These are phyloP conservation scores for Coffea humblotiana DNA, from an alignment of 305 asterid species.

Conservation along the genomic window DNA sequence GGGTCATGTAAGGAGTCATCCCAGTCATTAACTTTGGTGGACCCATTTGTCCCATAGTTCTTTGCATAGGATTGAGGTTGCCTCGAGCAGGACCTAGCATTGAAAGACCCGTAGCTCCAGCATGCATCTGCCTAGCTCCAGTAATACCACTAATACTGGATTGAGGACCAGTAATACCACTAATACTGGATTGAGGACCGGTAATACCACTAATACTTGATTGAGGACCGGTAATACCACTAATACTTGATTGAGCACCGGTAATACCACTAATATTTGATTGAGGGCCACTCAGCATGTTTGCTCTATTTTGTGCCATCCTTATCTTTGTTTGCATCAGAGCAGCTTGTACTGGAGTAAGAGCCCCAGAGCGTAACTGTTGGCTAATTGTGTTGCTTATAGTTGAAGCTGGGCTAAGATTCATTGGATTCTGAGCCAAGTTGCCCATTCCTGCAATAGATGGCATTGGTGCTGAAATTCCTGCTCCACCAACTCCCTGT, in stretches of 20 bases:
- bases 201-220: background rate
- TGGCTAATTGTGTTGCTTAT: constrained; percentile 43
- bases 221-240: constrained; percentile 31
- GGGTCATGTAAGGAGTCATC: constrained; percentile 67
- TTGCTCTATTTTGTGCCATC: constrained; percentile 33
- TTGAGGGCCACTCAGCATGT: constrained; percentile 38
- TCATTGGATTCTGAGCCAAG: constrained; percentile 62
- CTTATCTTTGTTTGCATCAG: constrained; percentile 14
- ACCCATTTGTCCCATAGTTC: constrained; percentile 77
- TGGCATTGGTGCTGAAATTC: constrained; percentile 71
- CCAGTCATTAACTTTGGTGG: constrained; percentile 80
- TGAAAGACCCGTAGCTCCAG: constrained; percentile 60
- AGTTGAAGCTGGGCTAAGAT: constrained; percentile 55
- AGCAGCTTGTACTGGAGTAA: constrained; percentile 43
- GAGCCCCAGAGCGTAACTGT: constrained; percentile 45
- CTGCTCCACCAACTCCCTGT: constrained; percentile 67
- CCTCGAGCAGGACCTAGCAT: constrained; percentile 69
- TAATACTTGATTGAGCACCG: constrained; percentile 29
- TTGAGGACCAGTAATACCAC: constrained; percentile 35
- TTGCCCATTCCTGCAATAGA: constrained; percentile 61
- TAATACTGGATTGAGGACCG: constrained; percentile 30
- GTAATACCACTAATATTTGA: background rate
- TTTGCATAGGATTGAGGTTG: constrained; percentile 67
- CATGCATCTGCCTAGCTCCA: constrained; percentile 62
- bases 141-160: constrained; percentile 49